A percentile compares a stretch with the other conserved stretches of the same genome.
Conservation (phyloP, 495 filamentous ascomycete genomes). For the Penicillium macrosclerotiorum region DNA sequence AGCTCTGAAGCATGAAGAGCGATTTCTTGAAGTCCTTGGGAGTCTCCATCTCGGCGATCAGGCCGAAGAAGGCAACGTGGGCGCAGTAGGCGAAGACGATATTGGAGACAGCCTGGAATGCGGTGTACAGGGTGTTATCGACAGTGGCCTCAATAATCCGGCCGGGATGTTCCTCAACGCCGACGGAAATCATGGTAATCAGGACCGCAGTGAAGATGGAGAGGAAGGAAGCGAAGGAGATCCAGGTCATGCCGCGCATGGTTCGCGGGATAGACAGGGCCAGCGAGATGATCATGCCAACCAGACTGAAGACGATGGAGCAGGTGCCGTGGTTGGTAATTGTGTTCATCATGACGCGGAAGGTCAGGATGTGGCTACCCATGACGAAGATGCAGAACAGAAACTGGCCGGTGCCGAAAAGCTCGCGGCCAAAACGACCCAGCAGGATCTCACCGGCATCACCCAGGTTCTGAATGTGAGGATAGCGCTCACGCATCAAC, state of each 20-base stretch:
- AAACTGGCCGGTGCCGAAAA: constrained; percentile 64
- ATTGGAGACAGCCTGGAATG: constrained; percentile 48
- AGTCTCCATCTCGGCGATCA: constrained; percentile 74
- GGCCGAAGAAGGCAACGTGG: constrained; percentile 71
- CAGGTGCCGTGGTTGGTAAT: constrained; percentile 66
- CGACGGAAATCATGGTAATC: constrained; percentile 69
- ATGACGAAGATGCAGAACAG: constrained; percentile 75
- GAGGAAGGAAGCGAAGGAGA: constrained; percentile 58
- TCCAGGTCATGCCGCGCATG: constrained; percentile 54
- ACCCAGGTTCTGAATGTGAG: constrained; percentile 63
- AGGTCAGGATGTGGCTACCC: constrained; percentile 71
- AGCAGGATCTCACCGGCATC: constrained; percentile 54
- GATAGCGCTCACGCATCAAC: constrained; percentile 68
- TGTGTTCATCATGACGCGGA: constrained; percentile 66
- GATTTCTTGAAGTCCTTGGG: constrained; percentile 67
- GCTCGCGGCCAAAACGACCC: constrained; percentile 54
- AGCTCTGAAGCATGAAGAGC: constrained; percentile 60
- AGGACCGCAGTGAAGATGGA: constrained; percentile 48
- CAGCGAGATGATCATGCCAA: constrained; percentile 62
- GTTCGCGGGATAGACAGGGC: constrained; percentile 63
- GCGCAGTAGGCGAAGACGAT: constrained; percentile 58
- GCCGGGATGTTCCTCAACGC: constrained; percentile 43
- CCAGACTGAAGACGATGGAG: constrained; percentile 64
- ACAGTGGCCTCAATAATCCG: constrained; percentile 28
- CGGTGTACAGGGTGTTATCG: constrained; percentile 30